Conservation (phyloP, 306 rosid genomes). For the Cucumis melo region DNA sequence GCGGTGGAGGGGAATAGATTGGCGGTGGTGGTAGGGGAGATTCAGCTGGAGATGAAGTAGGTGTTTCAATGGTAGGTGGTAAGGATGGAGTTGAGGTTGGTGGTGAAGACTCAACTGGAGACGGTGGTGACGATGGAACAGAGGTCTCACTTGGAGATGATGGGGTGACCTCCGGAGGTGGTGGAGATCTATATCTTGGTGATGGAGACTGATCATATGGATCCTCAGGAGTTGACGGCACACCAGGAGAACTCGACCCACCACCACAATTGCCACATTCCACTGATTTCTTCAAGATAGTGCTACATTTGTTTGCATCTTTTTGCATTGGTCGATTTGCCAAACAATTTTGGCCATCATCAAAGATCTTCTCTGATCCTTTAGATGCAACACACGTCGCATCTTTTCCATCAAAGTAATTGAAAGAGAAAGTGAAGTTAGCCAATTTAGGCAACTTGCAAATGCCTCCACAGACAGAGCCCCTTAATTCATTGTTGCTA, state of each 20-base stretch:
- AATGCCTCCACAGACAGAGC: slow-evolving; percentile 28
- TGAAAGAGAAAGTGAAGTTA: slow-evolving; percentile 34
- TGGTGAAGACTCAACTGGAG: not conserved
- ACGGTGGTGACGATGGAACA: not conserved
- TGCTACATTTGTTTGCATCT: slow-evolving; percentile 20
- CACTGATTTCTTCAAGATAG: slow-evolving; percentile 25
- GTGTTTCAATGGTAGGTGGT: too few relatives aligned
- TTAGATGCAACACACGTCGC: slow-evolving; percentile 20
- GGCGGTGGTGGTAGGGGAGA: not conserved
- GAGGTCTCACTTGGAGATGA: not conserved
- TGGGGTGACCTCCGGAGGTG: not conserved
- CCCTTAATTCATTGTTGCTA: slow-evolving; percentile 29
- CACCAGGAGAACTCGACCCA: too few relatives aligned
- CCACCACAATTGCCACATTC: slow-evolving; percentile 34
- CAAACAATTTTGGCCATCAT: slow-evolving; percentile 36
- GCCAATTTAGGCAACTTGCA: slow-evolving; percentile 38
- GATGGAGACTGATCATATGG: not conserved
- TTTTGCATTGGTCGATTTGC: slow-evolving; percentile 37
- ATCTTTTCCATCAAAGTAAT: slow-evolving; percentile 42
- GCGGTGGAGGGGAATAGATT: too few relatives aligned
- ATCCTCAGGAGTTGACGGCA: not conserved
- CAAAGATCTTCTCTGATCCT: not conserved
- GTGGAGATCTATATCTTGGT: not conserved
- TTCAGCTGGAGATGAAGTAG: not conserved
- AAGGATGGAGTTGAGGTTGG: too few relatives aligned